phyloP scores from a whole-genome alignment of 116 monocot species.

The Thalassia testudinum region DNA sequence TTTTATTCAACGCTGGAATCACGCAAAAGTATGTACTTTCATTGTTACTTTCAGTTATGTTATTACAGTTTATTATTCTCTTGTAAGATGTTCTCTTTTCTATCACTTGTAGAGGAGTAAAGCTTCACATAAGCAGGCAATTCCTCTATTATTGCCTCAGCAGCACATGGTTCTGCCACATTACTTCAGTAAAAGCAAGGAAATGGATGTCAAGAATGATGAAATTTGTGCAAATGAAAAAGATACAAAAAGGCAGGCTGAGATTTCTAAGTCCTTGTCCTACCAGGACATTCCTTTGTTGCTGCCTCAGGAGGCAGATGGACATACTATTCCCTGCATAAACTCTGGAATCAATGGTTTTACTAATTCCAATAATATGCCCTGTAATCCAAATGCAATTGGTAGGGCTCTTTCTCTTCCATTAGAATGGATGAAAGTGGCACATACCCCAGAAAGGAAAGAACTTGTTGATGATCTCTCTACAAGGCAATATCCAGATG shows the following conservation, averaged over 20 bases:
- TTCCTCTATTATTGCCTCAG: constrained; percentile 91
- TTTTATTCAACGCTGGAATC: constrained; percentile 98
- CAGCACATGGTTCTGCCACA: constrained; percentile 97
- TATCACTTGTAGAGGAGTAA: constrained; percentile 76
- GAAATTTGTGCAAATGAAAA: constrained; percentile 3
- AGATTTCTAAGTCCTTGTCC: constrained; percentile 19
- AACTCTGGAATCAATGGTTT: constrained; percentile 23
- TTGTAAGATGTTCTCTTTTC: neutral
- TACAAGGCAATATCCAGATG: constrained; percentile 9
- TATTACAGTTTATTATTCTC: too few species aligned
- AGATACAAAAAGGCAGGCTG: constrained; percentile 17
- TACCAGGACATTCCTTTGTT: constrained; percentile 74
- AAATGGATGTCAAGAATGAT: constrained; percentile 16
- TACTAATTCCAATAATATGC: constrained; percentile 12
- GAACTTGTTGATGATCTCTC: constrained; percentile 62
- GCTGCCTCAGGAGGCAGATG: constrained; percentile 26
- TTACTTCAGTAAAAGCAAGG: constrained; percentile 57
- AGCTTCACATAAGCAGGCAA: constrained; percentile 81
- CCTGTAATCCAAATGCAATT: constrained; percentile 18
- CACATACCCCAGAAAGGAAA: too few species aligned
- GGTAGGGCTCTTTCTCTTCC: constrained; percentile 20
- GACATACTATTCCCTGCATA: constrained; percentile 10
- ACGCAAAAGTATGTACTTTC: constrained; percentile 49
- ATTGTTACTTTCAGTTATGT: neutral
- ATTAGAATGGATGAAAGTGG: constrained; percentile 58